Conservation (phyloP, 2,329 filamentous ascomycete genomes). For the Hypoxylon sp. region DNA sequence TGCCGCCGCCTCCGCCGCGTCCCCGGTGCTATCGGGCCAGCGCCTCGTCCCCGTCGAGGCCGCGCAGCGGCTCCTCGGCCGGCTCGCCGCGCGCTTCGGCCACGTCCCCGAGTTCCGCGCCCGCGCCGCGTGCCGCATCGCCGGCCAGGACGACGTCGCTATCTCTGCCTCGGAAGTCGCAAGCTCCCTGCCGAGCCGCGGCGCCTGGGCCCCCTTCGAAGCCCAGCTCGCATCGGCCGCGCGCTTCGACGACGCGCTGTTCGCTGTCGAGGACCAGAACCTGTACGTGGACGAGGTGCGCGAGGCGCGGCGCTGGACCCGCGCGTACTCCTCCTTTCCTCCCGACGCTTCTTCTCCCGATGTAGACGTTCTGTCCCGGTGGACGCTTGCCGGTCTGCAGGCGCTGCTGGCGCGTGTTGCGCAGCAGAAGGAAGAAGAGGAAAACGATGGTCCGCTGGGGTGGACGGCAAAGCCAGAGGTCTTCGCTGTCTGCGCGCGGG, state of each 20-base stretch:
- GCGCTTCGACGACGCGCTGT: conserved; percentile 72
- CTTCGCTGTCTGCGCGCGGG: conserved; percentile 65
- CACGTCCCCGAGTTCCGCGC: conserved; percentile 49
- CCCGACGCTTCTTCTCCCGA: background rate
- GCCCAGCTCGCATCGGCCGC: conserved; percentile 56
- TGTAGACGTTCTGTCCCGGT: conserved; percentile 48
- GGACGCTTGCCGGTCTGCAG: conserved; percentile 60
- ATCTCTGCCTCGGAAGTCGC: background rate
- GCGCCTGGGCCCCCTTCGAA: conserved; percentile 41
- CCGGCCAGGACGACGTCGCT: conserved; percentile 42
- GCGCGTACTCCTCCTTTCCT: conserved; percentile 50
- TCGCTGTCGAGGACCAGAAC: conserved; percentile 91
- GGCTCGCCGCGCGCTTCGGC: conserved; percentile 51
- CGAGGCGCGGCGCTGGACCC: conserved; percentile 75
- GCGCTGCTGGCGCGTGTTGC: conserved; percentile 49
- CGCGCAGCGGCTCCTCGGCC: conserved; percentile 53
- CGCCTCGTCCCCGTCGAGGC: conserved; percentile 58
- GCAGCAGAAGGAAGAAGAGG: conserved; percentile 41
- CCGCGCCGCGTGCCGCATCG: conserved; percentile 54
- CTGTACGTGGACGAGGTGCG: conserved; percentile 86
- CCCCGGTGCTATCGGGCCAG: conserved; percentile 54
- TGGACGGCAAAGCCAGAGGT: conserved; percentile 74
- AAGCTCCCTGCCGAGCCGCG: background rate
- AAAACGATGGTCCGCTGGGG: conserved; percentile 65
- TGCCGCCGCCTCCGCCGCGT: conserved; percentile 61